These are phyloP conservation scores for Tilletia setariae DNA, from an alignment of 1,284 basidiomycete genomes.

Conservation along the genomic window DNA sequence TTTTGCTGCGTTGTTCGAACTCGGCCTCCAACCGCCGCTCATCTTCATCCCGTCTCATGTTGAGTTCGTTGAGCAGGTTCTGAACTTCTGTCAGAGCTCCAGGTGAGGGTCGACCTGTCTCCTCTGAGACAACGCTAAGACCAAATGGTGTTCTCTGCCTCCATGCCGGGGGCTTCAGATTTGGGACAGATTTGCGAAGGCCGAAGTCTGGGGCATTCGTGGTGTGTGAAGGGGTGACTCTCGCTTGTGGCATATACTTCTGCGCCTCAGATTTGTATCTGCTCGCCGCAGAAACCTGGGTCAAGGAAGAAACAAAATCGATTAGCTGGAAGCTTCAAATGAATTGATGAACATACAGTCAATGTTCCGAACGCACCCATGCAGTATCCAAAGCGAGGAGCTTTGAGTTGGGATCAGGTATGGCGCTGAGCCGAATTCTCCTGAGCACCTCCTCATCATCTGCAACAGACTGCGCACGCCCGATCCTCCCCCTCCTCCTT, in stretches of 20 bases:
- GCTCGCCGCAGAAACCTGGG: conserved; percentile 1
- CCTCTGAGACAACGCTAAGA: conserved; percentile 16
- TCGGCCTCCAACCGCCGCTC: conserved; percentile 38
- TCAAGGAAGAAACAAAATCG: neutral
- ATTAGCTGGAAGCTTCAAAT: neutral
- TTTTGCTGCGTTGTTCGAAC: conserved; percentile 45
- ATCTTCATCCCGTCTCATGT: conserved; percentile 33
- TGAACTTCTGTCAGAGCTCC: conserved; percentile 39
- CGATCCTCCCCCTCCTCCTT: neutral
- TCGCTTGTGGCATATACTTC: neutral
- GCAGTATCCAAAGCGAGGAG: neutral
- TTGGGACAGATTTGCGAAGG: neutral
- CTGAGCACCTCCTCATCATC: conserved; percentile 31
- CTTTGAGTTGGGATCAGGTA: neutral
- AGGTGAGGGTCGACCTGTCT: conserved; percentile 14
- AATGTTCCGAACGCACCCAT: neutral
- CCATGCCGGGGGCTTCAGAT: neutral
- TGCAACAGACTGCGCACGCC: conserved; percentile 16
- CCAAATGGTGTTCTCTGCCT: neutral
- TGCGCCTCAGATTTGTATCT: neutral
- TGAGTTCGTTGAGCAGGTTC: conserved; percentile 34
- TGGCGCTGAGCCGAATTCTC: conserved; percentile 2
- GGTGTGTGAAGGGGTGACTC: conserved; percentile 5
- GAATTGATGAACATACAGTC: too few species aligned
- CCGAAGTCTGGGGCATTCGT: conserved; percentile 24